phyloP scores from a whole-genome alignment of 2,329 filamentous ascomycete species.

The Remersonia thermophila region DNA sequence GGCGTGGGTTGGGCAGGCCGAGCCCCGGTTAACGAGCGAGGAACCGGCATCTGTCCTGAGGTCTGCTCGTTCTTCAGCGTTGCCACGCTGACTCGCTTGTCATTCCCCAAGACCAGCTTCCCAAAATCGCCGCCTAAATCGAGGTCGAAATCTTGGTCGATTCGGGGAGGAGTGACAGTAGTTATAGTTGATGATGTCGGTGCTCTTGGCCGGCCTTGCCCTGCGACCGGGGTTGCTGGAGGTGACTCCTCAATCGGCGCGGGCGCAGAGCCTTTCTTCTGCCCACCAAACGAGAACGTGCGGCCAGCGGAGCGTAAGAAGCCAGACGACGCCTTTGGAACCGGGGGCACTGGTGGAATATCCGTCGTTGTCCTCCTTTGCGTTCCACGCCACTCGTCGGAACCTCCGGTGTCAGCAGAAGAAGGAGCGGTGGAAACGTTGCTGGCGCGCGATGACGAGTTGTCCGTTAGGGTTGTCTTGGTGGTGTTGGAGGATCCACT shows the following conservation, averaged over 20 bases:
- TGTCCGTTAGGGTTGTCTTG: slow-evolving; percentile 46
- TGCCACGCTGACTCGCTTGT: slow-evolving; percentile 40
- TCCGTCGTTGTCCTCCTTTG: slow-evolving; percentile 29
- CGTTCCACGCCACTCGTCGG: slow-evolving; percentile 29
- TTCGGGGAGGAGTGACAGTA: slow-evolving; percentile 38
- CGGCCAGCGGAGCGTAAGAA: slow-evolving; percentile 45
- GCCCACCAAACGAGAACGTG: slow-evolving; percentile 47
- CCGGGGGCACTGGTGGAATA: slow-evolving; percentile 28
- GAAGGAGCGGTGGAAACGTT: slow-evolving; percentile 50
- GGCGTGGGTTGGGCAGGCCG: slow-evolving; percentile 35
- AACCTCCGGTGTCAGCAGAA: slow-evolving; percentile 34
- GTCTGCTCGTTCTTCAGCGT: slow-evolving; percentile 30
- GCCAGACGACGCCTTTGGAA: slow-evolving; percentile 37
- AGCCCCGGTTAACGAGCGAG: slow-evolving; percentile 34
- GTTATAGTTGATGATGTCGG: slow-evolving; percentile 41
- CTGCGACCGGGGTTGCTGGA: slow-evolving; percentile 25
- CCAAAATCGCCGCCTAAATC: slow-evolving; percentile 47
- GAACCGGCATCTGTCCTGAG: slow-evolving; percentile 23
- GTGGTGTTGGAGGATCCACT: slow-evolving; percentile 51
- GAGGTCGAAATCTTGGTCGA: slow-evolving; percentile 34
- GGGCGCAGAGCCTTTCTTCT: slow-evolving; percentile 35
- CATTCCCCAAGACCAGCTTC: slow-evolving; percentile 43
- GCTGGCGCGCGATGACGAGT: slow-evolving; percentile 45
- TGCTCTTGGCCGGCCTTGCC: slow-evolving; percentile 33
- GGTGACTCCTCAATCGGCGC: slow-evolving; percentile 26